Base-by-base conservation (phyloP, 495 filamentous ascomycete genomes). In the Podospora appendiculata region DNA sequence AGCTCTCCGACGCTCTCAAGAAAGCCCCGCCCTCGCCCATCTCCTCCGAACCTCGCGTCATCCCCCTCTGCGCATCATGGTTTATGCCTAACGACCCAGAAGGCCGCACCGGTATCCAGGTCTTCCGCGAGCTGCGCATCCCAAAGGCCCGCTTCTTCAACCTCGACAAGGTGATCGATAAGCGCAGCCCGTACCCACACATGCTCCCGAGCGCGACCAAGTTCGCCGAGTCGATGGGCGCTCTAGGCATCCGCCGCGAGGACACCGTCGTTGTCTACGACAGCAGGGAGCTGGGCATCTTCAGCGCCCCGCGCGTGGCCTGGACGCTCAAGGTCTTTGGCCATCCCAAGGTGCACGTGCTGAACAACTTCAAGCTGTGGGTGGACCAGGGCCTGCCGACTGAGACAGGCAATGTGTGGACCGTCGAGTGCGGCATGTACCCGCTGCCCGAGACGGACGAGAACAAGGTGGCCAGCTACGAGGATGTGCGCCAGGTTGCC, bases 361-460 rank as follows among this genome's bases (percentile, higher is more conserved):
- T 98, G 49, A 93, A 98, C 70, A 98, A 97, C 69, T 98, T 96
- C 72, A 83, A 83, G 61, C 63, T 87, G 35, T 98, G 91, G 91
- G 82, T 89, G 2, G 83, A 90, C 19, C 76, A 91, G 63, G 89
- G 86, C 8, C 76, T 80, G 56, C 88, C 90, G 5, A 86, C 81
- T 0, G 91, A 96, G 71, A 82, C 77, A 40, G 92, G 90, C 3
- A 84, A 88, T 54, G 71, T 82, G 38, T 81, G 77, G 57, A 82
- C 74, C 10, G 71, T 82, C 19, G 79, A 80, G 61, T 79, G 76
- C 55, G 76, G 74, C 32, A 69, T 71, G 2, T 81, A 81, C 42
- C 74, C 71, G 11, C 79, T 80, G 46, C 78, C 77, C 9, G 62
- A 77, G 32, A 59, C 73, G 54, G 73, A 82, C 51, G 68, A 71